Base-by-base conservation (phyloP, 805 yeast species). In the Cyberlindnera nakhonratchasimensis region DNA sequence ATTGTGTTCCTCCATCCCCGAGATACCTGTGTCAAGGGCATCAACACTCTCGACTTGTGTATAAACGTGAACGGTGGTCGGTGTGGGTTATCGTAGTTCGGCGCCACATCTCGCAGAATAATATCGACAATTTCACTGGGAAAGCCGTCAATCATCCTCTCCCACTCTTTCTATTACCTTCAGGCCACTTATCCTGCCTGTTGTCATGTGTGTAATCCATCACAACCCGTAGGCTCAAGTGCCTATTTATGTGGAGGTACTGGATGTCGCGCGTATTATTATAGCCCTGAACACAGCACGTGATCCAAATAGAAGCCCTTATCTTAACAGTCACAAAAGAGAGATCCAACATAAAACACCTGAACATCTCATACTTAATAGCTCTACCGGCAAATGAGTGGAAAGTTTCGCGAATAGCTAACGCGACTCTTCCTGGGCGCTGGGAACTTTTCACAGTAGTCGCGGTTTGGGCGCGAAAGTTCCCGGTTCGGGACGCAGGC, bases 11-110 rank as follows among this genome's bases (percentile, higher is more conserved):
- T 39, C 28, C 50, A 35, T 4, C 39, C 29, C 20, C 31, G 32
- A 17, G 50, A 51, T 7, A 44, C 46, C n/a, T 38, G 45, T 16
- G 47, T 22, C 25, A 53, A 20, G 1, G 48, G 28, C 8, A 28
- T 20, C 11, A 50, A 24, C 7, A 4, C 19, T 13, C 29, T 31
- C 2, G 48, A n/a, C 10, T 25, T 28, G 23, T 36, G 34, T n/a
- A 39, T 40, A 39, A 42, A 53, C 2, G 51, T 41, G 32, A 37
- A 47, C 9, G 37, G 21, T 21, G 57, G 57, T 8, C 36, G 21
- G 6, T 23, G 19, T 2, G 12, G 34, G 19, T 33, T 18, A 12
- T n/a, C 20, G 19, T 34, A 24, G 5, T 31, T 3, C 2, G 40
- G 32, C 28, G 43, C 48, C 5, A 48, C 9, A 7, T 23, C 18